Base-by-base conservation (phyloP, 2,329 filamentous ascomycete genomes). In the Alternaria sp. region DNA sequence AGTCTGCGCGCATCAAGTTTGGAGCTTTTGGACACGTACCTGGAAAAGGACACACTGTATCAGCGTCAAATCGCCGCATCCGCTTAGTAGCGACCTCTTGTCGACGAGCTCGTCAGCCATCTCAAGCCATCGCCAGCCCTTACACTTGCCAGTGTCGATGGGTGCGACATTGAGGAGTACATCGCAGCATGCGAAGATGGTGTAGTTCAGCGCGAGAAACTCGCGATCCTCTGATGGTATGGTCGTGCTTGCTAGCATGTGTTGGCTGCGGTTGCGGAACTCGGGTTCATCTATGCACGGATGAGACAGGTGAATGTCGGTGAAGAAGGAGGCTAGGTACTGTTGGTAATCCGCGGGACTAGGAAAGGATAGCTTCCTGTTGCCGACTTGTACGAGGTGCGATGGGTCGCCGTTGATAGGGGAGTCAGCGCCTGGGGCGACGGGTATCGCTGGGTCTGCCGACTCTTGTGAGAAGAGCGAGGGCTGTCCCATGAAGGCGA, bases 41-140 rank as follows among this genome's bases (percentile, higher is more conserved):
- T 78, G 72, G 17, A 72, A 71, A 3, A 75, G 57, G 10, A 77
- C 43, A 30, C 69, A 72, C 17, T 77, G 76, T n/a, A 77, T 66
- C 21, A 79, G 49, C 28, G 51, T 62, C 7, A 77, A 19, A 44
- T 74, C 70, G 8, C 66, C 72, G 12, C 60, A 52, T 8, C 73
- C 73, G 19, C 67, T 64, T 8, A 69, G 51, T 10, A 73, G 50
- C n/a, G 61, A 64, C 19, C 70, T 65, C 43, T 72, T 73, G 10
- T 73, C 76, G 10, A 77, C 60, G 1, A 76, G 44, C 11, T 74
- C 67, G 32, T 78, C 73, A 6, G 75, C 75, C 8, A 72, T 44
- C 25, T 72, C 69, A 44, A 69, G 70, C 77, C 77, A 79, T 10
- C 69, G 67, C 75, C 74, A 77, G 1, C 77, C 77, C 10, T 65